phyloP scores from a whole-genome alignment of 2,329 filamentous ascomycete species.

The Fusarium verrucosum region DNA sequence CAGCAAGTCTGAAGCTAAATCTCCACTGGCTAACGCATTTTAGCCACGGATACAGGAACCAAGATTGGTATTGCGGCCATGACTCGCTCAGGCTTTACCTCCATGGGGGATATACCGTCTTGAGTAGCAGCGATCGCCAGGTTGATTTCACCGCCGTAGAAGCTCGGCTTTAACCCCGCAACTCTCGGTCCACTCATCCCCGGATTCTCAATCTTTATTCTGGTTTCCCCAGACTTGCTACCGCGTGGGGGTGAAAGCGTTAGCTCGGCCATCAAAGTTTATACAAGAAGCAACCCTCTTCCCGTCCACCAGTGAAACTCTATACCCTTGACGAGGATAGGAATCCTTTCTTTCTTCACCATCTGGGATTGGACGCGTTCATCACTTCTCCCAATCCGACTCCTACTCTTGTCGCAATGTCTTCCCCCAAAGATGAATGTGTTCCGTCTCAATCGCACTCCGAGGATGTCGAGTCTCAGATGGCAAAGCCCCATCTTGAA shows the following conservation, averaged over 20 bases:
- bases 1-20: neutral
- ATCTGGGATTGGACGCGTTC: neutral
- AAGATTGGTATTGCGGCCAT: neutral
- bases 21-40: neutral
- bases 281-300: neutral
- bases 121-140: no score
- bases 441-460: slow-evolving; percentile 6
- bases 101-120: neutral
- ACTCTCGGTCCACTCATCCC: neutral
- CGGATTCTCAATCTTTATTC: neutral
- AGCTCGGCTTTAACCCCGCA: neutral
- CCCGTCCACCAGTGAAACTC: neutral
- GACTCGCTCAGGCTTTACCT: no score
- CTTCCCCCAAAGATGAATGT: slow-evolving; percentile 9
- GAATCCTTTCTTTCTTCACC: neutral
- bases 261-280: neutral
- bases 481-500: neutral
- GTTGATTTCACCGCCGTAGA: neutral
- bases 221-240: slow-evolving; percentile 10
- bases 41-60: neutral
- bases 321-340: slow-evolving; percentile 1
- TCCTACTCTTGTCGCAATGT: neutral
- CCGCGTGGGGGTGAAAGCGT: neutral
- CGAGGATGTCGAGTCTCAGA: slow-evolving; percentile 15
- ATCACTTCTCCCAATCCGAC: no score